Evolutionary conservation across 1,139 yeast genomes (phyloP).

Genomic region (Geotrichum restrictum): DNA sequence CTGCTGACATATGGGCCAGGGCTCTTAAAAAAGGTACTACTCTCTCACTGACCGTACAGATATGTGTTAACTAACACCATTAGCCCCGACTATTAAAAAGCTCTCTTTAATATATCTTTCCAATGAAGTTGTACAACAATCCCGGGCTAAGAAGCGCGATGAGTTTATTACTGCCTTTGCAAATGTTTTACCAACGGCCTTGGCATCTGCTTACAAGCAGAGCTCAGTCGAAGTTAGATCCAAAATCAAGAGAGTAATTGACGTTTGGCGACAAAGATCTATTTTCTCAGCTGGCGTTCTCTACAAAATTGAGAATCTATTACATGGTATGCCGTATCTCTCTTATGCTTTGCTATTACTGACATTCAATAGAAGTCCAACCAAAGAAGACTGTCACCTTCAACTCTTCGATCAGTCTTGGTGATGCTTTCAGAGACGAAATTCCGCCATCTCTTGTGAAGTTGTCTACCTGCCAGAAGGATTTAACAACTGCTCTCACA

Average conservation of each 20-base stretch:
- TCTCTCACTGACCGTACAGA: background rate
- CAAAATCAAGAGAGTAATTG: slow-evolving; percentile 61
- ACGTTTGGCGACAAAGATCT: slow-evolving; percentile 69
- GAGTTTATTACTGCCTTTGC: slow-evolving; percentile 62
- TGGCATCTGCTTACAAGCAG: slow-evolving; percentile 35
- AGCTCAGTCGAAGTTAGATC: slow-evolving; percentile 42
- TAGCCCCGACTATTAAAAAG: slow-evolving; percentile 45
- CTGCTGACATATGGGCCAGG: slow-evolving; percentile 61
- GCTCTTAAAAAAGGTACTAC: slow-evolving; percentile 39
- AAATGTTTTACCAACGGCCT: slow-evolving; percentile 43
- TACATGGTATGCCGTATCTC: slow-evolving; percentile 24
- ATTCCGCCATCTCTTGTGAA: slow-evolving; percentile 45
- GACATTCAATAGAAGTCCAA: slow-evolving; percentile 5
- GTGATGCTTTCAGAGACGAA: slow-evolving; percentile 35
- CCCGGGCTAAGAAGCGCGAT: slow-evolving; percentile 58
- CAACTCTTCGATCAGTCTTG: slow-evolving; percentile 12
- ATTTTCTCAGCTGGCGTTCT: slow-evolving; percentile 51
- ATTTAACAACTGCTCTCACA: slow-evolving; percentile 33
- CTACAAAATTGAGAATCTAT: slow-evolving; percentile 42
- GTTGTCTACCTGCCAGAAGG: slow-evolving; percentile 44
- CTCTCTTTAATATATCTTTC: slow-evolving; percentile 67
- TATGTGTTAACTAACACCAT: slow-evolving; percentile 15
- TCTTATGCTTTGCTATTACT: background rate
- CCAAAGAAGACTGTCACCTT: slow-evolving; percentile 10
- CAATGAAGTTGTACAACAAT: slow-evolving; percentile 81